Conservation (phyloP, 2,329 filamentous ascomycete genomes). For the Aspergillus aculeatinus region DNA sequence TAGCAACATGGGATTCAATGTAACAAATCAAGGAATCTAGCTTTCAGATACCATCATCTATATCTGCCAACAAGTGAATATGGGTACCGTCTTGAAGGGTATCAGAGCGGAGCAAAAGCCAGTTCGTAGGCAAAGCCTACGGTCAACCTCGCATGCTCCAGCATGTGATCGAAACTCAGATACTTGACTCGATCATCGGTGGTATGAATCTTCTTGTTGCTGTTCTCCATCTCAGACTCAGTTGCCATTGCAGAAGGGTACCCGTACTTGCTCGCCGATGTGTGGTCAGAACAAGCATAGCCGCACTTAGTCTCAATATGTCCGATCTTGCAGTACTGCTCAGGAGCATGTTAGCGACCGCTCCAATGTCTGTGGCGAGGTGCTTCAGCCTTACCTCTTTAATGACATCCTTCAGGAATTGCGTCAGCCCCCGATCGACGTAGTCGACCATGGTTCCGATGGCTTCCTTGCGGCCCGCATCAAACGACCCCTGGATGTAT, state of each 20-base stretch:
- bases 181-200: conserved; percentile 70
- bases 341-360: conserved; percentile 12
- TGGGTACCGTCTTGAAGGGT: not conserved
- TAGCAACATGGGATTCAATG: too few relatives aligned
- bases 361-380: too few relatives aligned
- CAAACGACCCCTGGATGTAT: conserved; percentile 76
- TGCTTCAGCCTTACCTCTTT: conserved; percentile 52
- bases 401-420: conserved; percentile 87
- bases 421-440: conserved; percentile 77
- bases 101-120: conserved; percentile 68
- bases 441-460: conserved; percentile 93
- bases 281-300: conserved; percentile 75
- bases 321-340: conserved; percentile 79
- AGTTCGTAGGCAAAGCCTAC: conserved; percentile 82
- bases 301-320: conserved; percentile 86
- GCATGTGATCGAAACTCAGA: conserved; percentile 83
- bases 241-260: conserved; percentile 67
- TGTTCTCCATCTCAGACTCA: conserved; percentile 59
- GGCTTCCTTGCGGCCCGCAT: conserved; percentile 77
- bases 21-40: too few relatives aligned
- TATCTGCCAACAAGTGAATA: not conserved
- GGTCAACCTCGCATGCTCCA: conserved; percentile 83
- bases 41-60: not conserved
- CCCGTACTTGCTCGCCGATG: conserved; percentile 64
- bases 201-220: conserved; percentile 70